Evolutionary conservation across 169 alveolate genomes (phyloP).

Genomic region (Eimeria praecox): DNA sequence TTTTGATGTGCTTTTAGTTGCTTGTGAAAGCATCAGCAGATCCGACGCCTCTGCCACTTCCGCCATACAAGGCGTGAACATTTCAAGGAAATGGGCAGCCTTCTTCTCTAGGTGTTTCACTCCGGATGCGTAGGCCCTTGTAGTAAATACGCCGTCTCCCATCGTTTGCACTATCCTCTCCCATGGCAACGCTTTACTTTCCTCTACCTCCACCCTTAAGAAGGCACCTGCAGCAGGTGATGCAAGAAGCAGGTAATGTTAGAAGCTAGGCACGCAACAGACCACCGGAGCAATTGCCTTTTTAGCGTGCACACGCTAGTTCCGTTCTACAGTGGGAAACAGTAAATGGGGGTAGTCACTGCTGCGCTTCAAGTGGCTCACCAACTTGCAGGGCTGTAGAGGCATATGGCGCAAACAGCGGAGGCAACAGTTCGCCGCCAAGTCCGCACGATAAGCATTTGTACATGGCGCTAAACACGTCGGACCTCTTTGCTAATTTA

Average conservation of each 20-base stretch:
- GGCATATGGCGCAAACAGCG: conserved; percentile 33
- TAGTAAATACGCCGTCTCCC: conserved; percentile 56
- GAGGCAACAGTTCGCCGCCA: conserved; percentile 66
- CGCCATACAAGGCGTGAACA: conserved; percentile 33
- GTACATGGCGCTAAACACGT: conserved; percentile 30
- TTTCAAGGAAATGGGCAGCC: not conserved
- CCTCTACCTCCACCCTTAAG: conserved; percentile 64
- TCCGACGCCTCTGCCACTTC: conserved; percentile 46
- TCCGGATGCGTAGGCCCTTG: not conserved
- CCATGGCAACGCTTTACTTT: conserved; percentile 49
- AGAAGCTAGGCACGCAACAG: not conserved
- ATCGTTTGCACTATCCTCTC: conserved; percentile 51
- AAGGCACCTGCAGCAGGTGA: conserved; percentile 34
- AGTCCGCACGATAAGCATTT: conserved; percentile 15
- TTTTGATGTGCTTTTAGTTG: not conserved
- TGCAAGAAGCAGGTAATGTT: not conserved
- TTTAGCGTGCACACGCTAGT: not conserved
- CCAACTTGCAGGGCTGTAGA: conserved; percentile 64
- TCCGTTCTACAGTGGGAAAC: not conserved
- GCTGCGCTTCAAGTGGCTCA: not conserved
- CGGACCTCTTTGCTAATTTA: conserved; percentile 52
- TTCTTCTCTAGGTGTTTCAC: conserved; percentile 26
- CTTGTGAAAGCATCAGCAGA: conserved; percentile 9
- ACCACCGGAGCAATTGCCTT: not conserved
- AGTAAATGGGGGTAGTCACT: not conserved